Conservation (phyloP, 2,329 filamentous ascomycete species). For the Neoarthrinium moseri region DNA sequence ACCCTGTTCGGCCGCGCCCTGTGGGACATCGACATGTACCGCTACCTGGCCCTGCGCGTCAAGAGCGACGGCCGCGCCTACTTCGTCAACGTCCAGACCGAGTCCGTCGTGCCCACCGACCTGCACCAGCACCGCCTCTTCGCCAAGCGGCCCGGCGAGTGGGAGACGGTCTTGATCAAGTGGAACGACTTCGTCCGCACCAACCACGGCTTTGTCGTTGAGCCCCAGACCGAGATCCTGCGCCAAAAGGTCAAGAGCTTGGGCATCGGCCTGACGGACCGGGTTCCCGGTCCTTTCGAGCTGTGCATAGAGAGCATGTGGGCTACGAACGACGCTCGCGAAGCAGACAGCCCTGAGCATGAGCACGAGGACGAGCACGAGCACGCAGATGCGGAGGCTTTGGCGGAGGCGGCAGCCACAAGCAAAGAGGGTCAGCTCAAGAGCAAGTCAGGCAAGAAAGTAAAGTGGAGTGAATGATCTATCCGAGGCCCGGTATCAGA, state of each 20-base stretch:
- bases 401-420: not conserved
- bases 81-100: constrained; percentile 93
- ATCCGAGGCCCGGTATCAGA: not conserved
- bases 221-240: constrained; percentile 89
- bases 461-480: constrained; percentile 37
- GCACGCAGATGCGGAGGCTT: not conserved
- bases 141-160: constrained; percentile 73
- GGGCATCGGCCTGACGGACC: constrained; percentile 85
- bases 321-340: constrained; percentile 71
- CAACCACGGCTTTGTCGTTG: constrained; percentile 86
- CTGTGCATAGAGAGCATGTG: constrained; percentile 83
- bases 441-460: constrained; percentile 40
- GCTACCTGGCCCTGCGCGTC: constrained; percentile 82
- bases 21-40: constrained; percentile 89
- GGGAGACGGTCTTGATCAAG: constrained; percentile 92
- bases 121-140: constrained; percentile 92
- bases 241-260: constrained; percentile 82
- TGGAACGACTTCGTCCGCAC: constrained; percentile 94
- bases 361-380: too few relatives aligned
- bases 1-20: constrained; percentile 84
- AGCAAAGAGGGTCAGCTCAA: constrained; percentile 36
- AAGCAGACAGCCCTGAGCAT: constrained; percentile 29
- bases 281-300: constrained; percentile 85
- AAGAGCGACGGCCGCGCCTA: constrained; percentile 91
- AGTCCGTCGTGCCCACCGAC: constrained; percentile 91